Evolutionary conservation across 1,139 yeast species (phyloP).

Genomic region (Hansenula sp.): DNA sequence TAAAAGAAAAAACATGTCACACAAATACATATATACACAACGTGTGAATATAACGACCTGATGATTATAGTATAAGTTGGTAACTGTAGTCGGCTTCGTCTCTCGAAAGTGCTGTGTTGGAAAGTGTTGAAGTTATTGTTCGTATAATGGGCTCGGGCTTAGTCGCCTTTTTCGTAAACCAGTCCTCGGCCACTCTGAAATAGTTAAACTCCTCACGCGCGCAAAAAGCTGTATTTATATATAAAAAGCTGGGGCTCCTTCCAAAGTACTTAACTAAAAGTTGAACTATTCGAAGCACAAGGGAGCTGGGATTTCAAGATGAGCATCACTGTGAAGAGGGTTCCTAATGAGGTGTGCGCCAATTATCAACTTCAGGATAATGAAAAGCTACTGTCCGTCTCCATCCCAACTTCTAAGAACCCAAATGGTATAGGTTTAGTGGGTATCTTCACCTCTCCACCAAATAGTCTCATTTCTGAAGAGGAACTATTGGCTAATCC

Average conservation of each 20-base stretch:
- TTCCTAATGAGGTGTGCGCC: conserved; percentile 17
- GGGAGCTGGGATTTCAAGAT: neutral
- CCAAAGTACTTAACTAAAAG: no score
- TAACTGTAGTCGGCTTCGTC: no score
- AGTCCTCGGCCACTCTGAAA: neutral
- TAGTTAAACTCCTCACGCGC: neutral
- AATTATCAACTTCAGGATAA: conserved; percentile 17
- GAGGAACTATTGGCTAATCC: conserved; percentile 20
- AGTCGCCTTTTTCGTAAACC: neutral
- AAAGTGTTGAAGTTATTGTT: neutral
- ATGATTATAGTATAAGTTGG: no score
- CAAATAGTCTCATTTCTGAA: conserved; percentile 20
- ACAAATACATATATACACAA: neutral
- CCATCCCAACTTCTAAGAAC: conserved; percentile 13
- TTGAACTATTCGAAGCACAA: neutral
- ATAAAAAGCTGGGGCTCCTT: no score
- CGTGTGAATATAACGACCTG: neutral
- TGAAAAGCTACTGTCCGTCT: conserved; percentile 19
- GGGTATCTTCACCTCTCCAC: conserved; percentile 30
- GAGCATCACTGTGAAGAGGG: conserved; percentile 6
- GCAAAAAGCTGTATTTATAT: neutral
- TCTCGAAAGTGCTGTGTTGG: no score
- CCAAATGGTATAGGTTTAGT: conserved; percentile 26
- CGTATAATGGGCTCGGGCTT: neutral
- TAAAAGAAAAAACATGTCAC: no score